Percentiles rank a stretch among this genome's conserved stretches.
Evolutionary conservation across 176 grass and related monocot genomes (phyloP).

Genomic region (Ananas comosus): DNA sequence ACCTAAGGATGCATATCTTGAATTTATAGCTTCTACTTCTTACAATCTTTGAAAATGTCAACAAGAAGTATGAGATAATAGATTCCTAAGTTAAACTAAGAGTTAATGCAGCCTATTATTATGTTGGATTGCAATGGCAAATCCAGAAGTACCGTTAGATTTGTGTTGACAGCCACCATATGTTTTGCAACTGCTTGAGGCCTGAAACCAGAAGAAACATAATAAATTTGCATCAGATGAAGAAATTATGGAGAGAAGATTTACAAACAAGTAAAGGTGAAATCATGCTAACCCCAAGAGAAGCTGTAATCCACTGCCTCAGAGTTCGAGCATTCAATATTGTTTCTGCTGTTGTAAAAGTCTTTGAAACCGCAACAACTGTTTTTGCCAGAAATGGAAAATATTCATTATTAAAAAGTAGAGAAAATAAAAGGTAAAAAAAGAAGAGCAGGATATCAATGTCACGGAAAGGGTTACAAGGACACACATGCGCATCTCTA

Average conservation of each 20-base stretch:
- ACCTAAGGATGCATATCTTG: too few relatives aligned
- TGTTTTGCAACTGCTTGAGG: slow-evolving; percentile 82
- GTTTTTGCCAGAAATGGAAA: too few relatives aligned
- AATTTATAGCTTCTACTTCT: too few relatives aligned
- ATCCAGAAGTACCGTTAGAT: slow-evolving; percentile 53
- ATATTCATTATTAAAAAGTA: too few relatives aligned
- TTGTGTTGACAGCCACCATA: slow-evolving; percentile 98
- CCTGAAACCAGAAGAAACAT: slow-evolving; percentile 31
- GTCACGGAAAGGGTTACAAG: too few relatives aligned
- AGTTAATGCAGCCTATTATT: not conserved
- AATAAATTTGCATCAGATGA: slow-evolving; percentile 20
- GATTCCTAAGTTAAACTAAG: not conserved
- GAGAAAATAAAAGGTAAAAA: too few relatives aligned
- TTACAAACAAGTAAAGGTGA: slow-evolving; percentile 17
- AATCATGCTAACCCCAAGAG: slow-evolving; percentile 64
- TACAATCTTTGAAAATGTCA: too few relatives aligned
- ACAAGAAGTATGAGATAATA: not conserved
- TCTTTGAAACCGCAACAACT: too few relatives aligned
- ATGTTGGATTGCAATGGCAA: not conserved
- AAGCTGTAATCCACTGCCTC: slow-evolving; percentile 83
- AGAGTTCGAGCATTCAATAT: too few relatives aligned
- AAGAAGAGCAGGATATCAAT: too few relatives aligned
- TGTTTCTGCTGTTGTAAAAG: too few relatives aligned
- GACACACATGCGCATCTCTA: too few relatives aligned
- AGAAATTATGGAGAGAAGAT: not conserved